Conservation (phyloP, 495 filamentous ascomycete genomes). For the Daldinia concentrica region DNA sequence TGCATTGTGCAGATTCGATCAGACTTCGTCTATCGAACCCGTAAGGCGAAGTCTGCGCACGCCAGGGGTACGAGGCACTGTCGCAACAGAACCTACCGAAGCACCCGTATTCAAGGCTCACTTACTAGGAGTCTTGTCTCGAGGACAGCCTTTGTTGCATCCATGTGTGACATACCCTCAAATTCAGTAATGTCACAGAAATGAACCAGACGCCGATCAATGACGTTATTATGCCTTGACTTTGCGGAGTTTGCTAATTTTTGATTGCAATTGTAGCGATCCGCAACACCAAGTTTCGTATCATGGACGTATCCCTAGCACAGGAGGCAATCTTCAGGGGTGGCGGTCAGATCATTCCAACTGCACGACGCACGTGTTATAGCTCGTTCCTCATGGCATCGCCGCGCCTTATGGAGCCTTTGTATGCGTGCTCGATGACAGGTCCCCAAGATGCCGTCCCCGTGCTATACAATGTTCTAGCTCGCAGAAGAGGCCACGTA, state of each 20-base stretch:
- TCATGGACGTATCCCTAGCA: slow-evolving; percentile 90
- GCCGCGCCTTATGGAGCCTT: slow-evolving; percentile 93
- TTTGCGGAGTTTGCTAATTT: slow-evolving; percentile 31
- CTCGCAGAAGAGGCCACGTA: slow-evolving; percentile 89
- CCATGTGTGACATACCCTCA: not conserved
- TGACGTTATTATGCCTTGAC: slow-evolving; percentile 14
- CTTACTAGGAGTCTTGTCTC: slow-evolving; percentile 10
- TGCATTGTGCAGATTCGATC: slow-evolving; percentile 39
- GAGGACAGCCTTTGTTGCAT: slow-evolving; percentile 13
- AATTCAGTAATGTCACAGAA: slow-evolving; percentile 7
- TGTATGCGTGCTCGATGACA: slow-evolving; percentile 91
- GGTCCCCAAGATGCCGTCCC: slow-evolving; percentile 90
- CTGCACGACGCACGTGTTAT: slow-evolving; percentile 89
- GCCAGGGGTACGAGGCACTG: slow-evolving; percentile 28
- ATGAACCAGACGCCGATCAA: slow-evolving; percentile 13
- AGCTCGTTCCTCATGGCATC: slow-evolving; percentile 96
- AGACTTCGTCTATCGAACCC: slow-evolving; percentile 38
- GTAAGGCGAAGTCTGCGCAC: slow-evolving; percentile 25
- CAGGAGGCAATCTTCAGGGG: slow-evolving; percentile 91
- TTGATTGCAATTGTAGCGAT: slow-evolving; percentile 68
- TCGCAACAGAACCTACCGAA: slow-evolving; percentile 14
- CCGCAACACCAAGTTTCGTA: slow-evolving; percentile 92
- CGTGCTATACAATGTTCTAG: slow-evolving; percentile 89
- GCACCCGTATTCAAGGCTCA: slow-evolving; percentile 17
- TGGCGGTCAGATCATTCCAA: slow-evolving; percentile 97